A percentile compares a stretch with the other conserved stretches of the same genome.
Evolutionary conservation across 2,329 filamentous ascomycete species (phyloP).

Genomic region (Eurotiales sp.): DNA sequence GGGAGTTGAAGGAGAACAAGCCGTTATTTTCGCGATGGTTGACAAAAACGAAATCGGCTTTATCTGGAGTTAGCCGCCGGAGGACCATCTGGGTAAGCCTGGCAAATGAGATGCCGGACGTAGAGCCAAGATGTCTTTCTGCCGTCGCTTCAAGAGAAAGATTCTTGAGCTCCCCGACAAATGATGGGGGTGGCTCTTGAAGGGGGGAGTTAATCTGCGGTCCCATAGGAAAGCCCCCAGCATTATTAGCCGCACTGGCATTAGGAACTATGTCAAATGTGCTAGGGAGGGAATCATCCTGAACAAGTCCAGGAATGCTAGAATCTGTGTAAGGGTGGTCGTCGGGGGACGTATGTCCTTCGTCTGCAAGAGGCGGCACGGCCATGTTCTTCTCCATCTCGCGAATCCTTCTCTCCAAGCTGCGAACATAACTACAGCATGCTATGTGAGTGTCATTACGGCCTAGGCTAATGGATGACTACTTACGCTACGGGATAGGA

Average conservation of each 20-base stretch:
- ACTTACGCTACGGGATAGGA: conserved; percentile 3
- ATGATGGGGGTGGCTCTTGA: not conserved
- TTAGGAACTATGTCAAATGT: not conserved
- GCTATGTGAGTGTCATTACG: not conserved
- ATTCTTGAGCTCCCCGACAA: conserved; percentile 28
- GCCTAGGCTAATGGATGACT: not conserved
- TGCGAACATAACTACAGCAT: not conserved
- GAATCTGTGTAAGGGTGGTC: not conserved
- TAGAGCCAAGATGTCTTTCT: conserved; percentile 43
- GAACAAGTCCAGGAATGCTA: not conserved
- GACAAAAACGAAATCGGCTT: conserved; percentile 41
- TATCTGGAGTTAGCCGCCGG: conserved; percentile 41
- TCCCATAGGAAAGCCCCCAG: not conserved
- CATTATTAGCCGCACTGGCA: not conserved
- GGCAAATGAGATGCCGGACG: conserved; percentile 45
- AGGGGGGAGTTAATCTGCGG: not conserved
- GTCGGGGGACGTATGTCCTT: not conserved
- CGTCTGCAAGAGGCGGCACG: not conserved
- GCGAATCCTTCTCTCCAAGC: not conserved
- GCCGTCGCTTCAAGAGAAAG: conserved; percentile 44
- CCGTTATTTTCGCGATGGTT: conserved; percentile 18
- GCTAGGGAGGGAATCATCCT: not conserved
- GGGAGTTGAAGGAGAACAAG: conserved; percentile 15
- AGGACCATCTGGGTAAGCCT: conserved; percentile 43
- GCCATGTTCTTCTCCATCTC: not conserved